Conservation (phyloP, 2,329 filamentous ascomycete species). For the Ophiocordyceps robertsii region DNA sequence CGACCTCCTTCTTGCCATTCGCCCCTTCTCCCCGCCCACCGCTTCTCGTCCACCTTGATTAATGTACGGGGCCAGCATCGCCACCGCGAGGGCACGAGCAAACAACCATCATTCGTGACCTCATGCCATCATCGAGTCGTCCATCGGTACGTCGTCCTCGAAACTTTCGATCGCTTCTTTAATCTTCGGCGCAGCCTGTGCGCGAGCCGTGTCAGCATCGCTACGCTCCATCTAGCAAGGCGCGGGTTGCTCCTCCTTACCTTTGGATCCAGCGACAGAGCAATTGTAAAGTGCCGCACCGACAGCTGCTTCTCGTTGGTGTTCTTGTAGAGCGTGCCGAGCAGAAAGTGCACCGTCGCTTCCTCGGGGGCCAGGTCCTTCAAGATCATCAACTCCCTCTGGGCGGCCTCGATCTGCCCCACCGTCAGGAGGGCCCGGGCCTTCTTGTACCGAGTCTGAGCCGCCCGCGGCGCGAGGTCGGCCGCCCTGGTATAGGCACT, state of each 20-base stretch:
- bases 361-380: slow-evolving; percentile 90
- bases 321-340: slow-evolving; percentile 70
- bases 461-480: slow-evolving; percentile 65
- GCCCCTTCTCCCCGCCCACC: too few relatives aligned
- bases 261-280: slow-evolving; percentile 92
- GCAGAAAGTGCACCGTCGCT: slow-evolving; percentile 87
- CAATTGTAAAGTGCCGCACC: slow-evolving; percentile 90
- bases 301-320: slow-evolving; percentile 63
- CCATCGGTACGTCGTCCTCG: slow-evolving; percentile 63
- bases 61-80: not conserved
- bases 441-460: slow-evolving; percentile 85
- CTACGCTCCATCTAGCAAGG: not conserved
- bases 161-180: slow-evolving; percentile 94
- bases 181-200: slow-evolving; percentile 77
- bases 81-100: not conserved
- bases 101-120: slow-evolving; percentile 12
- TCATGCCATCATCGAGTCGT: slow-evolving; percentile 50
- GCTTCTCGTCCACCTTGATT: too few relatives aligned
- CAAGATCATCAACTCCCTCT: slow-evolving; percentile 73
- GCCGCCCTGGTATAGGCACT: slow-evolving; percentile 73
- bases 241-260: slow-evolving; percentile 32
- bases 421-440: slow-evolving; percentile 74
- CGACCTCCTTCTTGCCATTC: not conserved
- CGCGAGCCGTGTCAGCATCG: not conserved
- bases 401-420: slow-evolving; percentile 54